These are phyloP conservation scores for Tylopilus subfusipes DNA, from an alignment of 768 basidiomycete species.

Conservation along the genomic window DNA sequence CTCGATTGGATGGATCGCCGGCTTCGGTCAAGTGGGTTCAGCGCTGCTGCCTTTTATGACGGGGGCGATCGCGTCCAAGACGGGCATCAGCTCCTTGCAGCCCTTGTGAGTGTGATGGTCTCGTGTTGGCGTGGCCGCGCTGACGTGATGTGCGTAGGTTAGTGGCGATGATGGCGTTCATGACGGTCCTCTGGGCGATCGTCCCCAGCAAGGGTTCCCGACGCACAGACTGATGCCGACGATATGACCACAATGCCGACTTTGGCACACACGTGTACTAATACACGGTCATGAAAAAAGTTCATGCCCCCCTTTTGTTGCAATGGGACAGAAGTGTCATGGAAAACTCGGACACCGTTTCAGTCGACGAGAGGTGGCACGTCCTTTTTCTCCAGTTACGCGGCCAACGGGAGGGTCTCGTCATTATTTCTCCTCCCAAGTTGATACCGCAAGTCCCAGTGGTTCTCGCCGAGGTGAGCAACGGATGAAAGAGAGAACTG, in stretches of 20 bases:
- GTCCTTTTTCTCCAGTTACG: no score
- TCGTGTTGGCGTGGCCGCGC: not conserved
- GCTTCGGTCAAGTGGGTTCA: constrained; percentile 67
- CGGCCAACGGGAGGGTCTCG: no score
- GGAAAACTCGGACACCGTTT: no score
- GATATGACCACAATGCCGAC: not conserved
- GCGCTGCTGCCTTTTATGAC: constrained; percentile 72
- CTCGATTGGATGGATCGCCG: constrained; percentile 66
- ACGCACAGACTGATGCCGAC: constrained; percentile 15
- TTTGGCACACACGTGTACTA: no score
- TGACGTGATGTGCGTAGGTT: constrained; percentile 12
- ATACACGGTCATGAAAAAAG: no score
- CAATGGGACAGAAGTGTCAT: no score
- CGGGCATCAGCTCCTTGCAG: constrained; percentile 47
- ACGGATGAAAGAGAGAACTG: no score
- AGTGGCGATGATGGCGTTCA: constrained; percentile 41
- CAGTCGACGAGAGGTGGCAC: no score
- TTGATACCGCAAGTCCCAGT: no score
- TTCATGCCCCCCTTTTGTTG: no score
- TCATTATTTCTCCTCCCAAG: no score
- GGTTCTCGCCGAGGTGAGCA: no score
- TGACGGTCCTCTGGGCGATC: constrained; percentile 41
- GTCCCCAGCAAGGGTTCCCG: constrained; percentile 33
- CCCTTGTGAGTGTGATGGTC: constrained; percentile 22
- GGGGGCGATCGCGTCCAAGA: constrained; percentile 59